A percentile compares a stretch with the other conserved stretches of the same genome.
phyloP scores from a whole-genome alignment of 441 rosid genomes.

The Syzygium malaccense region DNA sequence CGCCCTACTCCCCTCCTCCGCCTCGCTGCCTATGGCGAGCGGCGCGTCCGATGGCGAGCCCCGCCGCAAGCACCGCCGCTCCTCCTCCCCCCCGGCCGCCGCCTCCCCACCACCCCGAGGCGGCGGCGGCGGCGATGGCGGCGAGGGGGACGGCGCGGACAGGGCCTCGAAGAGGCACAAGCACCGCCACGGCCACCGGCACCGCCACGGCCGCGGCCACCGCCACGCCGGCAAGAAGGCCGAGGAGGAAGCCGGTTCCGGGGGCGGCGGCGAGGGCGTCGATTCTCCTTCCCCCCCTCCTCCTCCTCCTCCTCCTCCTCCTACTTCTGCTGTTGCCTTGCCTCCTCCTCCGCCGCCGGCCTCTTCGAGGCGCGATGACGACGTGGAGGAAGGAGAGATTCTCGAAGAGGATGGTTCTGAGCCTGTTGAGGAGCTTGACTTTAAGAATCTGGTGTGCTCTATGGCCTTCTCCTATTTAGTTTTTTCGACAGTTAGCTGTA shows the following conservation, averaged over 20 bases:
- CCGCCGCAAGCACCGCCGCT: conserved; percentile 68
- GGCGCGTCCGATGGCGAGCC: conserved; percentile 37
- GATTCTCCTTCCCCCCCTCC: not conserved
- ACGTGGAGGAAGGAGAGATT: conserved; percentile 98
- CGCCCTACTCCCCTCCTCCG: not conserved
- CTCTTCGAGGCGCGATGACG: conserved; percentile 31
- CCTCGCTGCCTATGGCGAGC: conserved; percentile 42
- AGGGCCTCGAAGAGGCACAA: conserved; percentile 76
- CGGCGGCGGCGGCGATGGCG: not conserved
- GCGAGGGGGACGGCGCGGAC: conserved; percentile 30
- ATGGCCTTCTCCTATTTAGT: conserved; percentile 13
- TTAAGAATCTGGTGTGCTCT: conserved; percentile 68
- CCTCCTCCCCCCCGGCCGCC: conserved; percentile 28
- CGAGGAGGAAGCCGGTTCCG: conserved; percentile 31
- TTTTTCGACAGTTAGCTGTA: not conserved
- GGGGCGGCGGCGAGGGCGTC: conserved; percentile 26
- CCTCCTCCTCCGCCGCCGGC: not conserved
- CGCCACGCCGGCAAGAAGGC: conserved; percentile 63
- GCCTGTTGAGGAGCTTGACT: conserved; percentile 17
- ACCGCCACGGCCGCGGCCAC: conserved; percentile 53
- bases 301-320: conserved; percentile 14
- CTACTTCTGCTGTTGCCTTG: not conserved
- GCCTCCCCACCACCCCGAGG: not conserved
- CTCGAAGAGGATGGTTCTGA: conserved; percentile 58
- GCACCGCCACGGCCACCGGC: conserved; percentile 58